These are phyloP conservation scores for Ormosia semicastrata DNA, from an alignment of 306 rosid species.

Conservation along the genomic window DNA sequence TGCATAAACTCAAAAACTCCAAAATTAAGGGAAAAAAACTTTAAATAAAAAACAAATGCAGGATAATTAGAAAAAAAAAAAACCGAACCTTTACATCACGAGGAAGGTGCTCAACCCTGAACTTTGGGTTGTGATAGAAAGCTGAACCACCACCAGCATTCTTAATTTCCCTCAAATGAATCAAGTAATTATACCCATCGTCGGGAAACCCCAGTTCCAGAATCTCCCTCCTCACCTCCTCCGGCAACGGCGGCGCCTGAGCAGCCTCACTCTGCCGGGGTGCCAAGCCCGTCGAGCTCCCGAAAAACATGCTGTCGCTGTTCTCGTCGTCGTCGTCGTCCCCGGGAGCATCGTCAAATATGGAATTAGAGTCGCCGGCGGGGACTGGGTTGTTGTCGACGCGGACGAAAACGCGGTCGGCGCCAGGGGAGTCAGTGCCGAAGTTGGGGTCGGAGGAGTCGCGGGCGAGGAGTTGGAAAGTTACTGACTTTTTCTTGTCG, in stretches of 20 bases:
- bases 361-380: constrained; percentile 35
- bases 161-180: constrained; percentile 74
- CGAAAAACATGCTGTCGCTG: constrained; percentile 1
- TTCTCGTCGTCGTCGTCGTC: constrained; percentile 41
- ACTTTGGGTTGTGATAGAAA: constrained; percentile 68
- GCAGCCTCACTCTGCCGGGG: not conserved
- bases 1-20: not conserved
- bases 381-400: constrained; percentile 60
- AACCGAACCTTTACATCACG: constrained; percentile 70
- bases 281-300: not conserved
- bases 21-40: not conserved
- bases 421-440: constrained; percentile 41
- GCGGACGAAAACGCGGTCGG: constrained; percentile 79
- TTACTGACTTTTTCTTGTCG: constrained; percentile 71
- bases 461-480: constrained; percentile 73
- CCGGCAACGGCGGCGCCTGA: constrained; percentile 37
- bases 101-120: constrained; percentile 61
- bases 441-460: constrained; percentile 77
- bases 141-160: constrained; percentile 79
- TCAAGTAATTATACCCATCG: constrained; percentile 87
- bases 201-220: constrained; percentile 86
- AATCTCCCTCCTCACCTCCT: constrained; percentile 67
- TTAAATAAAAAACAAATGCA: not conserved
- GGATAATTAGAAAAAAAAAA: not conserved
- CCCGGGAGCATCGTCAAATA: constrained; percentile 61